Evolutionary conservation across 2,329 filamentous ascomycete genomes (phyloP).

Genomic region (Sclerotinia minor): DNA sequence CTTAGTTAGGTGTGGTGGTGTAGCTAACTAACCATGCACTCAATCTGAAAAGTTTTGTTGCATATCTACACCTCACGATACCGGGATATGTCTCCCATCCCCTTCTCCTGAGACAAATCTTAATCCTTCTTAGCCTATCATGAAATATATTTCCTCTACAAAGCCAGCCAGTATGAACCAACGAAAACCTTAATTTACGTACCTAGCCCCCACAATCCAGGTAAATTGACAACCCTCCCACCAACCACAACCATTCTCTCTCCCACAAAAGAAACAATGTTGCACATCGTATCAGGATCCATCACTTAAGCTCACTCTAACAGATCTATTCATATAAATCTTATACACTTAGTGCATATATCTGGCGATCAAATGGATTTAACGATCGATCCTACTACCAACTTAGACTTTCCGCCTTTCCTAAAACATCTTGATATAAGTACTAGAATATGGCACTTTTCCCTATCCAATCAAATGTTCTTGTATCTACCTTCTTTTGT

Average conservation of each 20-base stretch:
- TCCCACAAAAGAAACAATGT: background rate
- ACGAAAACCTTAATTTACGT: background rate
- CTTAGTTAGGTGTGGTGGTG: no score
- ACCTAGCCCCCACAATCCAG: no score
- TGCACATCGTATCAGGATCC: background rate
- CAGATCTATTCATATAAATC: background rate
- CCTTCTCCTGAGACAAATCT: background rate
- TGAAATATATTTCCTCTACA: background rate
- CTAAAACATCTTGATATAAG: background rate
- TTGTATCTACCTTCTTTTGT: no score
- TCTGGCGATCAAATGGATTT: rapidly evolving
- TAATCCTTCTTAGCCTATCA: no score
- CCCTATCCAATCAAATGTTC: background rate
- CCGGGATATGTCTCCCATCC: background rate
- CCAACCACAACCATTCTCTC: background rate
- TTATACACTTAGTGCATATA: background rate
- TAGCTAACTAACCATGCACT: no score
- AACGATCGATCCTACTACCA: background rate
- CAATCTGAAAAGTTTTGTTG: background rate
- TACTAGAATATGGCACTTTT: background rate
- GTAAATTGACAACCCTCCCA: no score
- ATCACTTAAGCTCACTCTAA: background rate
- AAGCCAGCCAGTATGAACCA: background rate
- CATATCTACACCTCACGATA: background rate
- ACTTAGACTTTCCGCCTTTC: background rate